Evolutionary conservation across 306 rosid species (phyloP).

Genomic region (Trifolium repens): DNA sequence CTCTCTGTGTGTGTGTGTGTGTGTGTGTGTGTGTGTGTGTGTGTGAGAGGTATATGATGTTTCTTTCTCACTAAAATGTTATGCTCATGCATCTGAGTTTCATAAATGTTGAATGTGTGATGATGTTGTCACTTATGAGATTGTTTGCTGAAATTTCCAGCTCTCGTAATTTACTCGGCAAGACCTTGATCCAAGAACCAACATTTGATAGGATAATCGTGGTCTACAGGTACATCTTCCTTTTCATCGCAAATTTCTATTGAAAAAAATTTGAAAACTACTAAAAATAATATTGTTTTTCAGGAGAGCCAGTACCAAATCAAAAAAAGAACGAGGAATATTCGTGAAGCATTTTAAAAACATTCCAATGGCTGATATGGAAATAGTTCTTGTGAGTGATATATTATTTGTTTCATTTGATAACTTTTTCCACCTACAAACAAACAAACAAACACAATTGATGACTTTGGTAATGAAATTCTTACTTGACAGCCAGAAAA

Average conservation of each 20-base stretch:
- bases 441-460: conserved; percentile 32
- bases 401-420: conserved; percentile 48
- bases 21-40: neutral
- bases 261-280: conserved; percentile 45
- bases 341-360: conserved; percentile 90
- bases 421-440: conserved; percentile 31
- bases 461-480: conserved; percentile 42
- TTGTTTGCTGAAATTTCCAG: conserved; percentile 56
- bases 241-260: conserved; percentile 32
- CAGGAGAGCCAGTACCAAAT: conserved; percentile 68
- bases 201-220: conserved; percentile 95
- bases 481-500: conserved; percentile 83
- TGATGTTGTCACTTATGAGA: conserved; percentile 23
- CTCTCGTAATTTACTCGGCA: conserved; percentile 61
- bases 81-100: conserved; percentile 28
- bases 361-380: conserved; percentile 99
- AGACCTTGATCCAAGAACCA: conserved; percentile 89
- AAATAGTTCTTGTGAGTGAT: conserved; percentile 89
- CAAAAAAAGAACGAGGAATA: conserved; percentile 72
- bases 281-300: conserved; percentile 41
- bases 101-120: conserved; percentile 25
- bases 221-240: conserved; percentile 73
- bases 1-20: neutral
- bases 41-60: neutral
- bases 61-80: conserved; percentile 19